Conservation (phyloP, 23 red algal species). For the Gracilaria domingensis region DNA sequence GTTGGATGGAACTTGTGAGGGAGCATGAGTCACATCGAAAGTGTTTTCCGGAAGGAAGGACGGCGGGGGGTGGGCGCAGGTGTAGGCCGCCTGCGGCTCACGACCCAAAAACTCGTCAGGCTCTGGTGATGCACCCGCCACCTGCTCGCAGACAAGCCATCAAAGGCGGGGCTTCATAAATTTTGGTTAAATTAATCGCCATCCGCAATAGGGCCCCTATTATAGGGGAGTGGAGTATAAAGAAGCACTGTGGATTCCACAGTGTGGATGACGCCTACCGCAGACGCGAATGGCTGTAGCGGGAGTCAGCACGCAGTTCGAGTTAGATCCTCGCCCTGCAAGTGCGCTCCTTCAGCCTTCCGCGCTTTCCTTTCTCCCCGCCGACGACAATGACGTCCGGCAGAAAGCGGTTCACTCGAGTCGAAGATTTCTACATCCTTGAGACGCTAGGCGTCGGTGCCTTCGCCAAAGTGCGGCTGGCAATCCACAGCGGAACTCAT, state of each 20-base stretch:
- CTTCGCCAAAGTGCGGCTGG: conserved; percentile 83
- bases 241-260: neutral
- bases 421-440: conserved; percentile 60
- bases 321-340: neutral
- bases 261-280: neutral
- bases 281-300: neutral
- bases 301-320: neutral
- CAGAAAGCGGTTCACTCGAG: conserved; percentile 34
- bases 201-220: too few relatives aligned
- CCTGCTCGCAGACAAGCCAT: too few relatives aligned
- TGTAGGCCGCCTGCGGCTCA: too few relatives aligned
- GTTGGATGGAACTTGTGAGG: neutral
- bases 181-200: conserved; percentile 2
- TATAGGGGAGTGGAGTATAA: neutral
- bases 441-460: conserved; percentile 72
- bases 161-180: neutral
- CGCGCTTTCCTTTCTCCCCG: neutral
- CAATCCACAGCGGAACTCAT: conserved; percentile 69
- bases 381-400: conserved; percentile 1
- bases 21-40: neutral
- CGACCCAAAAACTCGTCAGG: neutral
- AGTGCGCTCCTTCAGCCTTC: neutral
- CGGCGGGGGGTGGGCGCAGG: neutral
- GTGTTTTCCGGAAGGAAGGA: neutral
- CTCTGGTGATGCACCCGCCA: neutral